Base-by-base conservation (phyloP, 208 protist species). In the Trypanosoma theileri region DNA sequence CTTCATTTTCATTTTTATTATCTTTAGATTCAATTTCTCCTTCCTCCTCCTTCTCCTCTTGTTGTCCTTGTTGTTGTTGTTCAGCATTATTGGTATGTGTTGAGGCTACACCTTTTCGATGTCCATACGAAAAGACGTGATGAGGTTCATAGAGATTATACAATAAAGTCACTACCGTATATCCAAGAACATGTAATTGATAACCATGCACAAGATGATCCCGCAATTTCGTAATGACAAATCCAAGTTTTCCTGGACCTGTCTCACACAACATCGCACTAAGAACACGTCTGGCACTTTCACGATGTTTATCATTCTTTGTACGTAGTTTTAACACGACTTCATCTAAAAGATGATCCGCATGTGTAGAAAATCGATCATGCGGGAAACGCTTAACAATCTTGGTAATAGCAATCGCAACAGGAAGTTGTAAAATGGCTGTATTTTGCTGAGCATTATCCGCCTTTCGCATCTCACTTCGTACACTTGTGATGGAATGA, bases 161-260 rank as follows among this genome's bases (percentile, higher is more conserved):
- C 28, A 97, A 80, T 28, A 95, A 77, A 24, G 89, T 92, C 41
- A 96, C 92, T 42, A 97, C 76, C 31, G 92, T 97, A 79, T 95
- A 97, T 31, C 92, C 92, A 31, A 97, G 79, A 24, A 97, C 89
- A 73, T 97, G 92, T 22, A 97, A 78, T 77, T 97, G 92, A 71
- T 97, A 97, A 56, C 92, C 92, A 59, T 97, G 89, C 4, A 95
- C 84, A 42, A 97, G 66, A 65, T 93, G 85, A 76, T 92, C 88
- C 71, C 86, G 81, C 13, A 97, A 85, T 76, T 93, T 93, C 48
- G 68, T 84, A 52, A 97, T 76, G 50, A 97, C 84, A 69, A 86
- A 89, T 48, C 71, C 65, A 14, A 97, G 83, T 72, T 92, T 95
- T 16, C 80, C 77, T 8, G 92, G 88, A 2, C 92, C 92, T 1